Evolutionary conservation across 108 stramenopile genomes (phyloP), one percentile per base, ranked within the genome.

Genomic region (Skeletonema potamos): DNA sequence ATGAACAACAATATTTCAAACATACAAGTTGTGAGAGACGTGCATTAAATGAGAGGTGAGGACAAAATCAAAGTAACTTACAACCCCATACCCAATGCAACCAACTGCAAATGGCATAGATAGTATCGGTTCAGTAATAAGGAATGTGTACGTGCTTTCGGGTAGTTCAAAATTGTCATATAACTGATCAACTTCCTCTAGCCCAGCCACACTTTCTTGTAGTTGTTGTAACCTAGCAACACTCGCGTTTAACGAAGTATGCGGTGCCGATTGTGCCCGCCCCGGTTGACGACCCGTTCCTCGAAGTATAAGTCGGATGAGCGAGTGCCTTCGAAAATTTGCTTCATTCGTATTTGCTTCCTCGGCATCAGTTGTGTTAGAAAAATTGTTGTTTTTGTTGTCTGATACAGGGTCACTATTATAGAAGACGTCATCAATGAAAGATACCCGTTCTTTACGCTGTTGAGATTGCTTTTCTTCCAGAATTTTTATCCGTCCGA

Each of bases 71-170:
- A 18, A 3, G 1, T 3, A 26, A 58, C 58, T 32, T 58, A 32
- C 33, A 34, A 58, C 58, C 10, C 18, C 20, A 13, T 39, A 39
- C 13, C 12, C 37, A 79, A 30, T 11, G 10, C 72, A 36, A 1
- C 69, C 77, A n/a, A 66, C 34, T 1, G 55, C 20, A 39, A 79
- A 79, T 12, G 65, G 60, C 0, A 66, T 13, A 20, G 77, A 79
- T 6, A 41, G 44, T 27, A 79, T 20, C 6, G 46, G 2, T 11
- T 60, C 44, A n/a, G 77, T 72, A 27, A 63, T 79, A 6, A 79
- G 46, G 3, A 79, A 60, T 11, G 70, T 79, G 34, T 28, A 79
- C 0, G 77, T 64, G 55, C 68, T 69, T 6, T 63, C 68, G n/a
- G 75, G 75, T 17, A 76, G n/a, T 30, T 68, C 54, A 54, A 55